Percentiles rank a stretch among this genome's conserved stretches.
Conservation (phyloP, 805 yeast species). For the Candida sithepensis region DNA sequence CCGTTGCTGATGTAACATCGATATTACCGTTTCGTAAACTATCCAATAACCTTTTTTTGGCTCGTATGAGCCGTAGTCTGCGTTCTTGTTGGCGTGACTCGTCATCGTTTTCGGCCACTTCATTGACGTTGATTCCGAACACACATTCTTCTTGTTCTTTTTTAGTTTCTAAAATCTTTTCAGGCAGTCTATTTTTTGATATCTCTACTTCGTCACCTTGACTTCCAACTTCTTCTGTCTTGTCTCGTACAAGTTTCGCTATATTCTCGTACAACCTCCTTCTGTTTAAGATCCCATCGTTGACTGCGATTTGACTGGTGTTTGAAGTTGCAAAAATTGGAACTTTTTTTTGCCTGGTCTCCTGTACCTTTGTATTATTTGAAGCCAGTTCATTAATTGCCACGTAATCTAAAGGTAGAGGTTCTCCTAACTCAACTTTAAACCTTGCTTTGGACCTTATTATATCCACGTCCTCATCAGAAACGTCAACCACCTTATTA, state of each 20-base stretch:
- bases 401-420: constrained; percentile 24
- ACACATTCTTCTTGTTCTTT: too few relatives aligned
- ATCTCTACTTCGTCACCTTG: too few relatives aligned
- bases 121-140: not conserved
- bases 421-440: constrained; percentile 21
- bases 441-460: not conserved
- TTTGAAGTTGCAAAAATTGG: too few relatives aligned
- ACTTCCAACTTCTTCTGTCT: too few relatives aligned
- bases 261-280: constrained; percentile 1
- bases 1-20: not conserved
- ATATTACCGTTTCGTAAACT: not conserved
- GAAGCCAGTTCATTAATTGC: too few relatives aligned
- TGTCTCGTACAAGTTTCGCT: not conserved
- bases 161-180: not conserved
- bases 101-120: not conserved
- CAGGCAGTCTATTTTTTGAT: not conserved
- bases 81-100: not conserved
- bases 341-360: too few relatives aligned
- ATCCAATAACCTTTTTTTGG: not conserved
- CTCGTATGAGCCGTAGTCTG: not conserved
- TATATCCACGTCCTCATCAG: not conserved
- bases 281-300: not conserved
- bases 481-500: too few relatives aligned
- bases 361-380: too few relatives aligned
- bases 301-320: not conserved